phyloP scores from a whole-genome alignment of 1,139 yeast genomes.

The Sugiyamaella castrensis region DNA sequence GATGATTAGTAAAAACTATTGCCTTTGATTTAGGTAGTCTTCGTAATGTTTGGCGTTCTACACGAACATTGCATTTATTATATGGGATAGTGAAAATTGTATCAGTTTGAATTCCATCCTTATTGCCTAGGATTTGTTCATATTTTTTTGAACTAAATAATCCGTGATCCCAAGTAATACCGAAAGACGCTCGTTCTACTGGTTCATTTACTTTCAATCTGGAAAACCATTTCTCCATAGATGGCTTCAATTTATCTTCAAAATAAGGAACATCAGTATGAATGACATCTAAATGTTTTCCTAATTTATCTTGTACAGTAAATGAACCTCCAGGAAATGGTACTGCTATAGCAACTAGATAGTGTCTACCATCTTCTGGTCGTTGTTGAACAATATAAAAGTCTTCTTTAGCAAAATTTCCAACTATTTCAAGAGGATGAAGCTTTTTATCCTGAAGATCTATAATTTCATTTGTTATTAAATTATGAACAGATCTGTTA shows the following conservation, averaged over 20 bases:
- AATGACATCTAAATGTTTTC: constrained; percentile 58
- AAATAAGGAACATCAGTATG: constrained; percentile 74
- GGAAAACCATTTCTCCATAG: constrained; percentile 74
- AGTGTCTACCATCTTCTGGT: constrained; percentile 57
- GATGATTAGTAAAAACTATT: constrained; percentile 62
- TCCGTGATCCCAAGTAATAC: constrained; percentile 68
- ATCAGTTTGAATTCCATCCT: constrained; percentile 6
- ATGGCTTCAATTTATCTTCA: constrained; percentile 57
- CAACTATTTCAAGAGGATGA: constrained; percentile 59
- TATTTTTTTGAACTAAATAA: constrained; percentile 45
- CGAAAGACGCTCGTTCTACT: constrained; percentile 76
- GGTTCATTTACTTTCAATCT: constrained; percentile 57
- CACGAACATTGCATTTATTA: constrained; percentile 53
- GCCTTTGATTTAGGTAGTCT: constrained; percentile 62
- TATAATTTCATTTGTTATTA: constrained; percentile 57
- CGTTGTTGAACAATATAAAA: constrained; percentile 54
- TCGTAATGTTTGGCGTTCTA: constrained; percentile 64
- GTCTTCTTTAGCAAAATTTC: constrained; percentile 74
- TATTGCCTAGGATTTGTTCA: constrained; percentile 34
- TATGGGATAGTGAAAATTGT: constrained; percentile 36
- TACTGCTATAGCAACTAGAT: constrained; percentile 69
- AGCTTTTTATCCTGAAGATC: constrained; percentile 61
- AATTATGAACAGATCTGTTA: constrained; percentile 49
- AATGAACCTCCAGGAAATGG: constrained; percentile 79
- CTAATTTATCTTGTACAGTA: constrained; percentile 57